Evolutionary conservation across 805 yeast species (phyloP), one percentile per base, ranked within the genome.

Genomic region (Torulaspora maleeae): DNA sequence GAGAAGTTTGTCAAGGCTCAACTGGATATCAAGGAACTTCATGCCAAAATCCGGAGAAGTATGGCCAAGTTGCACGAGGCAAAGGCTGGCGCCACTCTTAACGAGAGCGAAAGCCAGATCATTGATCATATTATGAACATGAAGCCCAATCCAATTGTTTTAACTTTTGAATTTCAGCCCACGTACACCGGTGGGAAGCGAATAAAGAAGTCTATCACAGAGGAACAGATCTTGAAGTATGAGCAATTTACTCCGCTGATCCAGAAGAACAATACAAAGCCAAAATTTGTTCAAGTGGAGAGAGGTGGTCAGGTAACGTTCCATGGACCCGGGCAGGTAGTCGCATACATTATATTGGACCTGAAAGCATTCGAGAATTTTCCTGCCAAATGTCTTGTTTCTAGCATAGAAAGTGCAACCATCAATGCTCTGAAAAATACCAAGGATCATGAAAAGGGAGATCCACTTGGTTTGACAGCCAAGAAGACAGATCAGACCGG

Each of bases 291-390:
- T n/a, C 91, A 86, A 56, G 77, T 93, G 0, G 80, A 80, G 43
- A 72, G 99, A 50, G 99, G 99, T 12, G 99, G 99, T 0, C 95
- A 93, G 61, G 79, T 93, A 1, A 93, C 99, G 0, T 93, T 86
- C 72, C 99, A 93, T 68, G 98, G 98, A 0, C 85, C 93, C 1
- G 99, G 99, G 0, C 99, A 93, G 65, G 61, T 88, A 30, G 96
- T 90, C 2, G 79, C 87, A 4, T 93, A 91, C 59, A 82, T 93
- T 9, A 74, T 93, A 1, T 43, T 86, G 25, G 90, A 93, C 62
- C 69, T 93, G 43, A 74, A 75, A 51, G 73, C 76, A 27, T 84
- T 85, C 55, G 56, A 67, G 27, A 67, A 74, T 40, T 67, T 85
- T 38, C 72, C 82, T 0, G 79, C 84, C 1, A 73, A 79, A 51